A percentile compares a stretch with the other conserved stretches of the same genome.
Evolutionary conservation across 2,329 filamentous ascomycete genomes (phyloP).

Genomic region (Rutstroemia sp.): DNA sequence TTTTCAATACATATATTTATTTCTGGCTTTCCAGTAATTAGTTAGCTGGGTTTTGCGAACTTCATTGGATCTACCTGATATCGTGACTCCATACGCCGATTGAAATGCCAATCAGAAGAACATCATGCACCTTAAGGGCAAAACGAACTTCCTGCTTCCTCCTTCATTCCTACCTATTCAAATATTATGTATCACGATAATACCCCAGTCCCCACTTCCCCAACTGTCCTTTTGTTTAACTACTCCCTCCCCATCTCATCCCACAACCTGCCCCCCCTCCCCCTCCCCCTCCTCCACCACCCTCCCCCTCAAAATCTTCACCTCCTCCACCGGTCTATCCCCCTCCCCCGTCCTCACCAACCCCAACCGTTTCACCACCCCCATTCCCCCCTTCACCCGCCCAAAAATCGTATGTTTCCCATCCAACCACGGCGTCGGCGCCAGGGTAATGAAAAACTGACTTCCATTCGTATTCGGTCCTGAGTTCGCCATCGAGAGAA

Average conservation of each 20-base stretch:
- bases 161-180: too few species aligned
- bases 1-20: too few species aligned
- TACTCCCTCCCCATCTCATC: neutral
- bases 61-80: too few species aligned
- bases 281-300: slow-evolving; percentile 19
- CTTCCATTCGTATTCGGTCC: slow-evolving; percentile 90
- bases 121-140: too few species aligned
- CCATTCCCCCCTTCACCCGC: slow-evolving; percentile 75
- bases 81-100: too few species aligned
- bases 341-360: slow-evolving; percentile 75
- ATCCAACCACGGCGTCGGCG: slow-evolving; percentile 92
- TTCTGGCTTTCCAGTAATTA: too few species aligned
- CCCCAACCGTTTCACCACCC: slow-evolving; percentile 80
- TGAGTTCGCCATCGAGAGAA: slow-evolving; percentile 95
- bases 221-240: too few species aligned
- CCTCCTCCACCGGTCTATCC: slow-evolving; percentile 73
- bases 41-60: too few species aligned
- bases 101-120: too few species aligned
- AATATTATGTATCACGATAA: too few species aligned
- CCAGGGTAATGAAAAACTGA: slow-evolving; percentile 94
- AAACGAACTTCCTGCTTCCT: too few species aligned
- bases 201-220: too few species aligned
- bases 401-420: slow-evolving; percentile 98
- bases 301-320: slow-evolving; percentile 68
- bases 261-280: neutral